Evolutionary conservation across 257 asterid genomes (phyloP), one percentile per base, ranked within the genome.

Genomic region (Mitragyna speciosa): DNA sequence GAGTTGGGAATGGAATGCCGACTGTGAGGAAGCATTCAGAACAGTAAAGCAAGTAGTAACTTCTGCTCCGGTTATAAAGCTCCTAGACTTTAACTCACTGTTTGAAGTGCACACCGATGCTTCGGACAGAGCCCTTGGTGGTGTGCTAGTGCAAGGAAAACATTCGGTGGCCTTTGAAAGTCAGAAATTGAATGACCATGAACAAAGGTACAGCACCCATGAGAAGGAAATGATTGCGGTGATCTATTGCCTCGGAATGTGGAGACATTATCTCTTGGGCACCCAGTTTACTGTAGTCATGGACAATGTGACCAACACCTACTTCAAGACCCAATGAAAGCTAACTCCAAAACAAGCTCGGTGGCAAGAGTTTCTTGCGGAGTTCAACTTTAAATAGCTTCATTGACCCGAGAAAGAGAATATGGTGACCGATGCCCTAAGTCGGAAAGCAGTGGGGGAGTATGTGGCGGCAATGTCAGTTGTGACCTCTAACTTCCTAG

Each of bases 21-120:
- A 26, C 0, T 66, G 76, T n/a, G 30, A 14, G 0, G 31, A 12
- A 9, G 79, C 82, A 0, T 85, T 81, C 33, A 14, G n/a, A n/a
- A n/a, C n/a, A n/a, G n/a, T n/a, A n/a, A n/a, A n/a, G n/a, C n/a
- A n/a, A n/a, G n/a, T n/a, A 0, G 10, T 79, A 0, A 3, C 58
- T 0, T 30, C 30, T 0, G 24, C 41, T 0, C 80, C 47, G 0
- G 33, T 85, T 3, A 8, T 82, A 17, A 70, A 45, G 45, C 6
- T 78, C 26, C 75, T 14, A 0, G 51, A 70, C 7, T 78, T 85
- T 6, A 75, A 61, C 0, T 1, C 2, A 7, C 48, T 77, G 0
- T 76, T 85, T 33, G 78, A 82, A 12, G 75, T 85, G 1, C 75
- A 78, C 2, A 78, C 39, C 1, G 30, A 78, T 68, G 76, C 61